A percentile compares a stretch with the other conserved stretches of the same genome.
Conservation (phyloP, 2,329 filamentous ascomycete genomes). For the Ophiostoma sp. region DNA sequence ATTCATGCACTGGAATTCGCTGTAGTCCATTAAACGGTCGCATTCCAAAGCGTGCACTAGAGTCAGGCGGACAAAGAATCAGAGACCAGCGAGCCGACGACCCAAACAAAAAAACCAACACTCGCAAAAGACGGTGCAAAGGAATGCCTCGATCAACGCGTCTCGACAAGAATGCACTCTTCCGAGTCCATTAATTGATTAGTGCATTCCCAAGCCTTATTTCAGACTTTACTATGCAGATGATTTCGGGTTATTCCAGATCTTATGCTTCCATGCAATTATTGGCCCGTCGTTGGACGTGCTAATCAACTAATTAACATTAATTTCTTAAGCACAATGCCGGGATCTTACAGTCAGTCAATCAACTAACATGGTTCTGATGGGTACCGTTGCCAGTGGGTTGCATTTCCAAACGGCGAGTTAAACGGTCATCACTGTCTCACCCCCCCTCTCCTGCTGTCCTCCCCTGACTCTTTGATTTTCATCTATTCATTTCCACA, state of each 20-base stretch:
- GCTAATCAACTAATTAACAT: not conserved
- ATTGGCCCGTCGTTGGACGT: not conserved
- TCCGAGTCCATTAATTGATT: not conserved
- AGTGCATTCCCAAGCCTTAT: constrained; percentile 1
- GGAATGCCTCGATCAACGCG: constrained; percentile 7
- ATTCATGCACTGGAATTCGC: not conserved
- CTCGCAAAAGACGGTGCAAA: not conserved
- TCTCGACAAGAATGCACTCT: not conserved
- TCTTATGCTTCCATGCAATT: not conserved
- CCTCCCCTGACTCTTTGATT: constrained; percentile 14
- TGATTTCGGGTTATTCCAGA: not conserved
- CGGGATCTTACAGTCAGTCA: not conserved
- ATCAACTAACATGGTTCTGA: not conserved
- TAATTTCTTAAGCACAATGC: not conserved
- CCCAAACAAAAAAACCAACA: not conserved
- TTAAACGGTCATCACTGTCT: not conserved
- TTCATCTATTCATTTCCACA: constrained; percentile 14
- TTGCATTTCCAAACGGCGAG: not conserved
- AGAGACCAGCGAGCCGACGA: not conserved
- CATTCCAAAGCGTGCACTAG: not conserved
- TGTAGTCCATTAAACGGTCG: not conserved
- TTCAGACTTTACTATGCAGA: not conserved
- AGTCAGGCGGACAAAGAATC: not conserved
- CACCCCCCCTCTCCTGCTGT: not conserved
- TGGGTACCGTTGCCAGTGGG: not conserved